Evolutionary conservation across 306 rosid species (phyloP).

Genomic region (Parietaria judaica): DNA sequence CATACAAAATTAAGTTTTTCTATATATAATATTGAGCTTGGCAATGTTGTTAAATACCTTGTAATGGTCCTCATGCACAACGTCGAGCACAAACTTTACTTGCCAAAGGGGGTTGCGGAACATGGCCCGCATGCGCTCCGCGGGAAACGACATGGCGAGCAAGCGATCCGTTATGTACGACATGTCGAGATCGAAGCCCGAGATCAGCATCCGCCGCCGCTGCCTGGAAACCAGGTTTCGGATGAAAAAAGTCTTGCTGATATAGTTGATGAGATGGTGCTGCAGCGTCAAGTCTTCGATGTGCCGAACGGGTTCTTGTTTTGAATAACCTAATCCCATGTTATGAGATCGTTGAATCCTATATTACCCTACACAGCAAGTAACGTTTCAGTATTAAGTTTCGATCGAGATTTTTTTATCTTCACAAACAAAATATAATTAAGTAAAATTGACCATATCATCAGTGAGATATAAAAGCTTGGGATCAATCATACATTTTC

Average conservation of each 20-base stretch:
- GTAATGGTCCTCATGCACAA: constrained; percentile 70
- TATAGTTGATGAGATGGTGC: constrained; percentile 51
- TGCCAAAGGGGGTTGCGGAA: constrained; percentile 97
- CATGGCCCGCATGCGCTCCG: constrained; percentile 85
- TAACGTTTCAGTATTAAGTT: neutral
- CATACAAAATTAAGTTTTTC: too few relatives aligned
- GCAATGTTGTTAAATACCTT: constrained; percentile 32
- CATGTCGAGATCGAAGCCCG: constrained; percentile 99
- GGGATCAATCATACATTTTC: too few relatives aligned
- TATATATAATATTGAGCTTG: too few relatives aligned
- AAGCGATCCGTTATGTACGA: constrained; percentile 75
- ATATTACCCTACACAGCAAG: neutral
- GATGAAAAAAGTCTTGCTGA: constrained; percentile 52
- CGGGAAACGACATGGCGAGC: constrained; percentile 93
- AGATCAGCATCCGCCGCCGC: constrained; percentile 82
- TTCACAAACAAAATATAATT: neutral
- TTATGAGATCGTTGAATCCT: constrained; percentile 21
- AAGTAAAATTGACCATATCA: too few relatives aligned
- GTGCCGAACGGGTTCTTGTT: constrained; percentile 35
- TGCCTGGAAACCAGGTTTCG: constrained; percentile 88
- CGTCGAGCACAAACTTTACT: constrained; percentile 86
- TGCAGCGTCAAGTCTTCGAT: constrained; percentile 33
- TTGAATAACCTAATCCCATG: constrained; percentile 66
- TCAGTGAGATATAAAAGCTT: too few relatives aligned
- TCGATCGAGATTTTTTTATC: neutral